Base-by-base conservation (phyloP, 148 eudicot species). In the Selenicereus undatus region DNA sequence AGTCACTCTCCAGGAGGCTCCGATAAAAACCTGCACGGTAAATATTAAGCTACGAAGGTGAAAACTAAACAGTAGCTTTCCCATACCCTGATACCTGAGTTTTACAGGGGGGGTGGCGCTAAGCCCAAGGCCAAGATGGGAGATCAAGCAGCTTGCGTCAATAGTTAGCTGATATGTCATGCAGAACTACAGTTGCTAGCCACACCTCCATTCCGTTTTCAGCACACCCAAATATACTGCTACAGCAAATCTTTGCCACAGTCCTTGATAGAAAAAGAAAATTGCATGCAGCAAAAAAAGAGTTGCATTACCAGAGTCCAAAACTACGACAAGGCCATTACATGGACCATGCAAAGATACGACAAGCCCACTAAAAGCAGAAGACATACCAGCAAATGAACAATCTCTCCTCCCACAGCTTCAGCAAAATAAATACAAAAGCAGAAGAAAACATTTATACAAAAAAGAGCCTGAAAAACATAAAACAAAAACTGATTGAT, bases 91-190 rank as follows among this genome's bases (percentile, higher is more conserved):
- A 7, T 2, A 11, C 35, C 35, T 27, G 32, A 35, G 51, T 30
- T 29, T 51, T 4, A 51, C 11, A 30, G 8, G 3, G 8, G 26
- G 42, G 30, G 20, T 12, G 14, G 75, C 43, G 1, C 22, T 36
- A 36, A 76, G 24, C 10, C 68, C 21, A n/a, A 56, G 20, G 35
- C 27, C 43, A 60, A n/a, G 14, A 56, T 60, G 32, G 35, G 26
- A 62, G 32, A 77, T 24, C 29, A 72, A 72, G 75, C 75, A 17
- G 27, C 27, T 39, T n/a, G 18, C 75, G 20, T 72, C 71, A 66
- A 62, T 11, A 66, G 4, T 9, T 27, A 27, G 71, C 29, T 66
- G 71, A 66, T 18, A 39, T 42, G 7, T 42, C 75, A 72, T 20
- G 27, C 48, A 72, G 52, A 14, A 42, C 3, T 39, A 21, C 10